Conservation (phyloP, 345 rosid genomes). For the Eutrema heterophyllum region DNA sequence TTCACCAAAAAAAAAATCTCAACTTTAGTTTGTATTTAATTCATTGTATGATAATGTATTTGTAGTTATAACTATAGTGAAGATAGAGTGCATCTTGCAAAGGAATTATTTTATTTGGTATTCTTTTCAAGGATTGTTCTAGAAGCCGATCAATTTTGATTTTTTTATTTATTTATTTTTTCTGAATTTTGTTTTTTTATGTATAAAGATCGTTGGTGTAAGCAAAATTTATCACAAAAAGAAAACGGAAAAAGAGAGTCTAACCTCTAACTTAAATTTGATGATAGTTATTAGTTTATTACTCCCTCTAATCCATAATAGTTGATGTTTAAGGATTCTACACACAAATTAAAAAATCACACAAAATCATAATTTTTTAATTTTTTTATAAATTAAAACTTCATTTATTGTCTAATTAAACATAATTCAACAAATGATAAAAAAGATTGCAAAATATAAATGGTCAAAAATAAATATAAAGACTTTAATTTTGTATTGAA, state of each 20-base stretch:
- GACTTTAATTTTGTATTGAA: too few species aligned
- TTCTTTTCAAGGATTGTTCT: conserved; percentile 16
- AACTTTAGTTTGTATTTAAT: neutral
- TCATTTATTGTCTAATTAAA: too few species aligned
- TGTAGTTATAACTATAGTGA: neutral
- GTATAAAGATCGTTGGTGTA: neutral
- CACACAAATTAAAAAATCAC: too few species aligned
- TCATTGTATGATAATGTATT: neutral
- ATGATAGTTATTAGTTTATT: neutral
- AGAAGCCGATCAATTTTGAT: neutral
- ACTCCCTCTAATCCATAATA: too few species aligned
- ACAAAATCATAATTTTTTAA: too few species aligned
- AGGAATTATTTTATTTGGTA: neutral
- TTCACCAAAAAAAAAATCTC: neutral
- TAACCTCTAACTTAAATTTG: neutral
- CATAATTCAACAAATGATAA: too few species aligned
- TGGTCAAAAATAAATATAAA: too few species aligned
- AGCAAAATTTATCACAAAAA: neutral
- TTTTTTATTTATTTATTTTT: too few species aligned
- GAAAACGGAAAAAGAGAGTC: neutral
- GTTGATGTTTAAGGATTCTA: too few species aligned
- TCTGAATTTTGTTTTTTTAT: too few species aligned
- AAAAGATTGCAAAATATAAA: too few species aligned
- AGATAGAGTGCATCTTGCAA: conserved; percentile 12
- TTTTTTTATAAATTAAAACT: too few species aligned